These are phyloP conservation scores for Brasilioporus rufonigricans DNA, from an alignment of 768 basidiomycete genomes.

Conservation along the genomic window DNA sequence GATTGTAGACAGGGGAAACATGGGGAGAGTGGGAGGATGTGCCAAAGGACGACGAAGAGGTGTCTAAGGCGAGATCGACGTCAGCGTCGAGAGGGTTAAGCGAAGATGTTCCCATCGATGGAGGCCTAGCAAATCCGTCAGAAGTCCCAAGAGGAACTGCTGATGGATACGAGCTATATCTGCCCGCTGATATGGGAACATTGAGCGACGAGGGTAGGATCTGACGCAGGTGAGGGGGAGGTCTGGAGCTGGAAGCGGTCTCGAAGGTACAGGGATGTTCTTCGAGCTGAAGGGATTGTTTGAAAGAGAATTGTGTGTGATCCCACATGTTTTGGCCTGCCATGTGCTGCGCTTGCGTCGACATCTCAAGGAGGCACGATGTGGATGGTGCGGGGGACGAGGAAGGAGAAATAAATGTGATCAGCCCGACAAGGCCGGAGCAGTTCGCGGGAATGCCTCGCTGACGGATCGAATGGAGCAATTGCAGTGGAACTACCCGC, in stretches of 20 bases:
- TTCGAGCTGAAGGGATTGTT: conserved; percentile 28
- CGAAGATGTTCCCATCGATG: conserved; percentile 8
- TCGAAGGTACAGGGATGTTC: conserved; percentile 24
- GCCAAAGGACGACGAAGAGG: conserved; percentile 13
- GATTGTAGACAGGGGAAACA: conserved; percentile 15
- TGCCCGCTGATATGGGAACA: not conserved
- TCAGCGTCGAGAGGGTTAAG: conserved; percentile 10
- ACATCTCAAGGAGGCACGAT: conserved; percentile 14
- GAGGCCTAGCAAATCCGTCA: conserved; percentile 10
- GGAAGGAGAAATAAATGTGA: not conserved
- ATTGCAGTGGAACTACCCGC: not conserved
- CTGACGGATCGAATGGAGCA: not conserved
- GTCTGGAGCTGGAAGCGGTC: not conserved
- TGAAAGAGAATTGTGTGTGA: conserved; percentile 11
- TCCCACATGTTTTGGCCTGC: conserved; percentile 18
- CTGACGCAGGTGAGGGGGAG: conserved; percentile 13
- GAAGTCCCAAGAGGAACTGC: conserved; percentile 11
- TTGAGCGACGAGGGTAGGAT: conserved; percentile 1
- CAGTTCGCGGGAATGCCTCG: not conserved
- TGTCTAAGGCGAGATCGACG: conserved; percentile 9
- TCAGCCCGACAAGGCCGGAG: conserved; percentile 3
- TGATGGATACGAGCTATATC: conserved; percentile 13
- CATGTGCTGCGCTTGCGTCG: conserved; percentile 18
- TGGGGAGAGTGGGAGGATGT: conserved; percentile 9
- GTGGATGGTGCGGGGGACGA: not conserved